Evolutionary conservation across 495 filamentous ascomycete species (phyloP), one percentile per base, ranked within the genome.

Genomic region (Talaromyces trachyspermus): DNA sequence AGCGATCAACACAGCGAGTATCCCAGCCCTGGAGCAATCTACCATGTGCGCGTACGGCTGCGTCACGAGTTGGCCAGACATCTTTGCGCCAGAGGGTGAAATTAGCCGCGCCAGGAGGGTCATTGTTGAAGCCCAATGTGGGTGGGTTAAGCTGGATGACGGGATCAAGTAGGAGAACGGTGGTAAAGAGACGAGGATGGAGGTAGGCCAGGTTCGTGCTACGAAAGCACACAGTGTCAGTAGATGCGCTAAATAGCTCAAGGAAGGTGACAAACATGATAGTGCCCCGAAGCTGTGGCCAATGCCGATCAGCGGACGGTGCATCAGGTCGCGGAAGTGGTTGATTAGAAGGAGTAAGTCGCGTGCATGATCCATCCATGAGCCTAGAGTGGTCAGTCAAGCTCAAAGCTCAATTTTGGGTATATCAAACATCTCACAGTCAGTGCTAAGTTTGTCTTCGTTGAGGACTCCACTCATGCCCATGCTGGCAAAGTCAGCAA

Each of bases 321-420:
- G 78, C 84, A 95, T 89, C 42, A 83, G 49, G 1, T 62, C 54
- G 10, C 83, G 81, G 62, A 92, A 86, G 38, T 72, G 68, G 63
- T 92, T 92, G 62, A 89, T 72, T 66, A 91, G 72, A 54, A 83
- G 73, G 15, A 88, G 66, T 2, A 92, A 68, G 63, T 95, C 89
- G 30, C 88, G 77, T 23, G 80, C 50, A 63, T 89, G 78, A 63
- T 95, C 89, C 37, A 71, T 61, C 88, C 88, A 94, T 24, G 63
- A 71, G 1, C 46, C 53, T 54, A 24, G 11, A 2, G 12, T 3
- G 7, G 33, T 37, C 5, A 37, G 19, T 37, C 45, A 14, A 43
- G 19, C 12, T 10, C 9, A 23, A 23, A 33, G 25, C 12, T 14
- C 10, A 8, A n/a, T 14, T 14, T 32, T 32, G 17, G n/a, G 11